Evolutionary conservation across 805 yeast species (phyloP).

Genomic region (Monosporozyma aerobia): DNA sequence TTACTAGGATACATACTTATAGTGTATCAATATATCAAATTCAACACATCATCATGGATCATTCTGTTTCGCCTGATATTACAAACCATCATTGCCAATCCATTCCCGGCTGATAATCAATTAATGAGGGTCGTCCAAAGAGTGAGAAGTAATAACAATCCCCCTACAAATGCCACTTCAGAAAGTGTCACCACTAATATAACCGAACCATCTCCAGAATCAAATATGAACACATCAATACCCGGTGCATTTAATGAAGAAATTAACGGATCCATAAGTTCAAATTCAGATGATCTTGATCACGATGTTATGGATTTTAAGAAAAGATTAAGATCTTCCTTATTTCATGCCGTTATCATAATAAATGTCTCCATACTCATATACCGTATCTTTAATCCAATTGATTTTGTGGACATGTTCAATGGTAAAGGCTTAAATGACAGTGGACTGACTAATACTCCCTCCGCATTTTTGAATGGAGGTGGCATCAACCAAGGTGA

Average conservation of each 20-base stretch:
- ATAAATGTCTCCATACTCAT: conserved; percentile 17
- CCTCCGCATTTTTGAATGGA: conserved; percentile 22
- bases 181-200: conserved; percentile 9
- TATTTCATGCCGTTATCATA: conserved; percentile 22
- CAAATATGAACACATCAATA: conserved; percentile 1
- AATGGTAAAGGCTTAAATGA: conserved; percentile 16
- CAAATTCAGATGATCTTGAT: conserved; percentile 2
- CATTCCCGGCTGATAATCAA: conserved; percentile 33
- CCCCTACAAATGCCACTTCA: background rate
- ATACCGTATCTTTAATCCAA: conserved; percentile 18
- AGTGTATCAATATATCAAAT: conserved; percentile 21
- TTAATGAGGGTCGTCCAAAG: conserved; percentile 15
- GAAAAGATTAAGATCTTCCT: conserved; percentile 14
- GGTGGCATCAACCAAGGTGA: conserved; percentile 25
- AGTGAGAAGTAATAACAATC: background rate
- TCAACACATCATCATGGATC: conserved; percentile 17
- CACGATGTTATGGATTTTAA: conserved; percentile 6
- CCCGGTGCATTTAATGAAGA: conserved; percentile 18
- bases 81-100: conserved; percentile 27
- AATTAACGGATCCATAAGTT: conserved; percentile 5
- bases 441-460: conserved; percentile 23
- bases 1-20: conserved; percentile 20
- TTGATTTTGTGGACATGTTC: conserved; percentile 32
- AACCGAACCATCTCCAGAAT: conserved; percentile 12
- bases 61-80: background rate